Percentiles rank a stretch among this genome's conserved stretches.
Conservation (phyloP, 495 filamentous ascomycete genomes). For the Aspergillus bertholletiae region DNA sequence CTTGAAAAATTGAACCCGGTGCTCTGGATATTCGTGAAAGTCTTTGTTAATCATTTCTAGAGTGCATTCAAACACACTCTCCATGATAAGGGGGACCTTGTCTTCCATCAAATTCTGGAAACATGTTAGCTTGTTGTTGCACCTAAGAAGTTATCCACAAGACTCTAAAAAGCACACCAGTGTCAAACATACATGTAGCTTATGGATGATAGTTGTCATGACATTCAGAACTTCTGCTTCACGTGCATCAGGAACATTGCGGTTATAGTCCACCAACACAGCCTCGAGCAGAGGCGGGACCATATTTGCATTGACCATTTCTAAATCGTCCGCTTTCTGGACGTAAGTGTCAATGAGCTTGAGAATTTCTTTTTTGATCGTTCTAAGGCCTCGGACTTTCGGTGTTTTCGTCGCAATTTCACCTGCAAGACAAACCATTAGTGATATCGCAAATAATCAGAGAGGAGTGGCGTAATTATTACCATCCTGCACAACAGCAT, state of each 20-base stretch:
- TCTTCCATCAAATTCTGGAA: constrained; percentile 87
- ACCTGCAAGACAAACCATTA: constrained; percentile 45
- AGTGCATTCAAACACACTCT: constrained; percentile 97
- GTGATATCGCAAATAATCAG: not conserved
- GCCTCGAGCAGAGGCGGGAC: constrained; percentile 96
- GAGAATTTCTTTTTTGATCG: constrained; percentile 98
- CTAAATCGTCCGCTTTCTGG: constrained; percentile 92
- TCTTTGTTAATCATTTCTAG: constrained; percentile 99
- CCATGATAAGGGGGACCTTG: constrained; percentile 95
- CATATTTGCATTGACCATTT: constrained; percentile 88
- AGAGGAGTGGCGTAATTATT: constrained; percentile 11
- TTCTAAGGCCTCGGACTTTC: constrained; percentile 87
- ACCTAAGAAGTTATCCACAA: not conserved
- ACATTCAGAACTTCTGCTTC: constrained; percentile 96
- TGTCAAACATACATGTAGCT: constrained; percentile 75
- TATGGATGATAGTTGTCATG: constrained; percentile 95
- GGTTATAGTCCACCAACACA: constrained; percentile 92
- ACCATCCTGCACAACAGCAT: constrained; percentile 85
- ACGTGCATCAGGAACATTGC: constrained; percentile 91
- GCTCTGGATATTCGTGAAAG: constrained; percentile 98
- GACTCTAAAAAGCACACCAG: not conserved
- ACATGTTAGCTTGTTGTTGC: constrained; percentile 25
- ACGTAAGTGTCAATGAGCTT: constrained; percentile 98
- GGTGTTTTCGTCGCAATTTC: constrained; percentile 96
- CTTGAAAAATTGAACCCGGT: constrained; percentile 98